Evolutionary conservation across 176 grass and related monocot species (phyloP).

Genomic region (Carex kokanica): DNA sequence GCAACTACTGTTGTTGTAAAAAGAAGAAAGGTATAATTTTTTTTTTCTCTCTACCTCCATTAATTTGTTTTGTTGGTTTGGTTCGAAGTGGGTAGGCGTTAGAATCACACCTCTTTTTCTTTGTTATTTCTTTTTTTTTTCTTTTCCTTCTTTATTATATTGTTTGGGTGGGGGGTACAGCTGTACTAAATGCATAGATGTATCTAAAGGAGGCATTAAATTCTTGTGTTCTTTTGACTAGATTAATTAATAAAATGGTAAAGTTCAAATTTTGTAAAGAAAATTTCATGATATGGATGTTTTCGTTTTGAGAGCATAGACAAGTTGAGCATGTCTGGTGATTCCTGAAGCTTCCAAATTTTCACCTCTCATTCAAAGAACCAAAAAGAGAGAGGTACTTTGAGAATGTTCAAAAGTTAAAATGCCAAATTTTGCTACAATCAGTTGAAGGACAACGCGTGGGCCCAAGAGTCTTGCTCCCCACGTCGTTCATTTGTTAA

Average conservation of each 20-base stretch:
- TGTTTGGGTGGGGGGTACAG: slow-evolving; percentile 26
- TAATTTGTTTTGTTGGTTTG: slow-evolving; percentile 22
- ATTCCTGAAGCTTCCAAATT: neutral
- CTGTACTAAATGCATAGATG: slow-evolving; percentile 28
- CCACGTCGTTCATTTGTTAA: neutral
- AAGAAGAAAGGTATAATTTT: slow-evolving; percentile 17
- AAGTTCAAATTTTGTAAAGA: slow-evolving; percentile 22
- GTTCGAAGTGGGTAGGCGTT: slow-evolving; percentile 3
- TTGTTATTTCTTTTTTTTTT: neutral
- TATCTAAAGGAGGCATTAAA: slow-evolving; percentile 27
- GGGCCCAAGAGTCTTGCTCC: neutral
- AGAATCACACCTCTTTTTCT: slow-evolving; percentile 20
- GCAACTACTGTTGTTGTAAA: slow-evolving; percentile 18
- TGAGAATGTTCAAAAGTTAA: neutral
- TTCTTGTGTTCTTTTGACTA: slow-evolving; percentile 31
- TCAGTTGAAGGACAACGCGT: neutral
- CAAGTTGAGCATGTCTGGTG: neutral
- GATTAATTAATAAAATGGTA: slow-evolving; percentile 21
- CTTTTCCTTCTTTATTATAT: slow-evolving; percentile 1
- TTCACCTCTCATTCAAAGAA: neutral
- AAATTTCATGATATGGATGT: neutral
- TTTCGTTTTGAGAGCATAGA: neutral
- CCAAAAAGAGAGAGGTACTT: neutral
- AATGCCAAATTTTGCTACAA: slow-evolving; percentile 6
- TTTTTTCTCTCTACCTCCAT: slow-evolving; percentile 21